Conservation (phyloP, 306 rosid species). For the Aeschynomene evenia region DNA sequence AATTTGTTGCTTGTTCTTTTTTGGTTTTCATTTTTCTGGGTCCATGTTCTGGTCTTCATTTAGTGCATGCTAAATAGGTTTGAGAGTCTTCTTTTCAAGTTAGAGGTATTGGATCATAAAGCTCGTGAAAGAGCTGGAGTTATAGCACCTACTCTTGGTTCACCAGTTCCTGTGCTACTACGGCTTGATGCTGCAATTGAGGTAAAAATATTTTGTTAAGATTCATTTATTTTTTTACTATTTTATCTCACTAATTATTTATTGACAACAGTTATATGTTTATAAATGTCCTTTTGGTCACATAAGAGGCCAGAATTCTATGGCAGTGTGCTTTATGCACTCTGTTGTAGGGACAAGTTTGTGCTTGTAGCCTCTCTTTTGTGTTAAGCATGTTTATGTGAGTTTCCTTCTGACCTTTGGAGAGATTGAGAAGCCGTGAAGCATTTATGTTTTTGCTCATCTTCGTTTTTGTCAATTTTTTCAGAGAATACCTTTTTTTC, state of each 20-base stretch:
- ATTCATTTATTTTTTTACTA: not conserved
- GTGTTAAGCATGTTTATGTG: not conserved
- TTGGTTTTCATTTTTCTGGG: not conserved
- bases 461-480: not conserved
- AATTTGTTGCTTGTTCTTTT: not conserved
- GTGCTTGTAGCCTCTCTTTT: not conserved
- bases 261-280: not conserved
- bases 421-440: not conserved
- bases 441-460: not conserved
- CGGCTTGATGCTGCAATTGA: constrained; percentile 79
- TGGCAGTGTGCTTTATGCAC: not conserved
- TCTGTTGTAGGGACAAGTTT: not conserved
- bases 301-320: not conserved
- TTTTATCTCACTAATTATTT: not conserved
- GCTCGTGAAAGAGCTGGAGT: constrained; percentile 97
- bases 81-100: constrained; percentile 80
- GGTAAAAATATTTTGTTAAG: constrained; percentile 46
- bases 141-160: constrained; percentile 84
- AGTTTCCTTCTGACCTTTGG: not conserved
- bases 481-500: not conserved
- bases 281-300: not conserved
- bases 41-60: constrained; percentile 27
- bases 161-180: constrained; percentile 76
- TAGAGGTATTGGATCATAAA: constrained; percentile 97
- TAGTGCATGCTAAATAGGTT: constrained; percentile 54